phyloP scores from a whole-genome alignment of 495 filamentous ascomycete genomes.

The Penicillium maclennaniae region DNA sequence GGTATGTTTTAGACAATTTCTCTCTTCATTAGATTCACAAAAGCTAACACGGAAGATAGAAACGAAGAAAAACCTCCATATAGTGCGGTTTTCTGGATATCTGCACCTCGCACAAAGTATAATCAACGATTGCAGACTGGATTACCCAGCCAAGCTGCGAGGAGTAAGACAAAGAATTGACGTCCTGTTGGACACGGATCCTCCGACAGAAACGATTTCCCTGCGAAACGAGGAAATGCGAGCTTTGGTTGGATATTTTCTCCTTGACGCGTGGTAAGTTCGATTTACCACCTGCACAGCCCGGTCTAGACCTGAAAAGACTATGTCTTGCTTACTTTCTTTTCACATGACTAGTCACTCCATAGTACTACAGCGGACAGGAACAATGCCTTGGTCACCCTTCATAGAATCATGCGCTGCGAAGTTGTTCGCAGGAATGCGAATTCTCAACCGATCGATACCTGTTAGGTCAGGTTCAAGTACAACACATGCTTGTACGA shows the following conservation, averaged over 20 bases:
- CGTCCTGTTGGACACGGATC: neutral
- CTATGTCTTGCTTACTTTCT: neutral
- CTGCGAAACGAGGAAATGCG: conserved; percentile 10
- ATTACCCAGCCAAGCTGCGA: neutral
- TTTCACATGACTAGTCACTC: conserved; percentile 1
- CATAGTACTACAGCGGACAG: conserved; percentile 7
- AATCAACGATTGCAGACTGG: too few relatives aligned
- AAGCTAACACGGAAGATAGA: conserved; percentile 6
- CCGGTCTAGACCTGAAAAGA: neutral
- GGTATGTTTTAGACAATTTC: conserved; percentile 9
- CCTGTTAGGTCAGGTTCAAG: conserved; percentile 10
- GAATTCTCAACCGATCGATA: conserved; percentile 14
- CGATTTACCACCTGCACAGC: neutral
- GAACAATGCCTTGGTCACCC: conserved; percentile 13
- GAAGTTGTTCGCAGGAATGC: conserved; percentile 12
- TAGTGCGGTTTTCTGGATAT: too few relatives aligned
- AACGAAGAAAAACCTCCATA: conserved; percentile 7
- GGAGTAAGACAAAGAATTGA: too few relatives aligned
- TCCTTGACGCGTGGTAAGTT: conserved; percentile 13
- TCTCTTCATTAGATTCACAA: neutral
- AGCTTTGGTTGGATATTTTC: conserved; percentile 12
- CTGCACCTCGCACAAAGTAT: too few relatives aligned
- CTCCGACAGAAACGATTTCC: neutral
- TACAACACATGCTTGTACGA: conserved; percentile 11
- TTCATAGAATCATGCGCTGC: conserved; percentile 17